Evolutionary conservation across 1,284 basidiomycete genomes (phyloP).

Genomic region (Agaricales sp.): DNA sequence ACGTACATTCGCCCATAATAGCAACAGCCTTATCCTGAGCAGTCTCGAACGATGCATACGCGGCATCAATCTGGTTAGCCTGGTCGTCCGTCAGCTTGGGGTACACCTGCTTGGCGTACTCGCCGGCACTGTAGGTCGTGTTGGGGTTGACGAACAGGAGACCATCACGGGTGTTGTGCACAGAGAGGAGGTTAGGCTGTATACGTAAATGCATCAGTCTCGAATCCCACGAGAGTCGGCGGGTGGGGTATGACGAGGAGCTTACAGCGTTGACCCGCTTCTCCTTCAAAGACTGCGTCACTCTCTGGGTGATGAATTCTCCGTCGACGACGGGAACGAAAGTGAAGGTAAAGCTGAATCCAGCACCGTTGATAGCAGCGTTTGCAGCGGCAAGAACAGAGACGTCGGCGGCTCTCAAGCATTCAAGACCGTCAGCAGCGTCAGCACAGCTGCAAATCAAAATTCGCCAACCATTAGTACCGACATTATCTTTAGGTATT

Average conservation of each 20-base stretch:
- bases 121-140: slow-evolving; percentile 17
- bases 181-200: slow-evolving; percentile 20
- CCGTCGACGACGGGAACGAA: slow-evolving; percentile 37
- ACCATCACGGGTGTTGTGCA: slow-evolving; percentile 32
- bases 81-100: slow-evolving; percentile 20
- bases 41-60: slow-evolving; percentile 21
- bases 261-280: slow-evolving; percentile 30
- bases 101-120: slow-evolving; percentile 27
- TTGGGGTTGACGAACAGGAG: slow-evolving; percentile 24
- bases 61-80: slow-evolving; percentile 15
- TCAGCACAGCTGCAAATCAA: slow-evolving; percentile 30
- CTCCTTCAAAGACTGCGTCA: slow-evolving; percentile 24
- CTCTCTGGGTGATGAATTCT: slow-evolving; percentile 29
- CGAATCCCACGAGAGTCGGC: too few relatives aligned
- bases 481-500: too few relatives aligned
- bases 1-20: slow-evolving; percentile 34
- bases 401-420: slow-evolving; percentile 23
- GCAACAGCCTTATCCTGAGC: slow-evolving; percentile 22
- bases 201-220: too few relatives aligned
- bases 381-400: slow-evolving; percentile 24
- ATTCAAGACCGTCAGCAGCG: slow-evolving; percentile 21
- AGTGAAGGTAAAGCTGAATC: slow-evolving; percentile 29
- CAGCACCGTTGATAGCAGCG: slow-evolving; percentile 19
- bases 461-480: too few relatives aligned
- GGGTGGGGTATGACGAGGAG: too few relatives aligned